Percentiles rank a stretch among this genome's conserved stretches.
Conservation (phyloP, 148 eudicot species). For the Spergularia bocconei region DNA sequence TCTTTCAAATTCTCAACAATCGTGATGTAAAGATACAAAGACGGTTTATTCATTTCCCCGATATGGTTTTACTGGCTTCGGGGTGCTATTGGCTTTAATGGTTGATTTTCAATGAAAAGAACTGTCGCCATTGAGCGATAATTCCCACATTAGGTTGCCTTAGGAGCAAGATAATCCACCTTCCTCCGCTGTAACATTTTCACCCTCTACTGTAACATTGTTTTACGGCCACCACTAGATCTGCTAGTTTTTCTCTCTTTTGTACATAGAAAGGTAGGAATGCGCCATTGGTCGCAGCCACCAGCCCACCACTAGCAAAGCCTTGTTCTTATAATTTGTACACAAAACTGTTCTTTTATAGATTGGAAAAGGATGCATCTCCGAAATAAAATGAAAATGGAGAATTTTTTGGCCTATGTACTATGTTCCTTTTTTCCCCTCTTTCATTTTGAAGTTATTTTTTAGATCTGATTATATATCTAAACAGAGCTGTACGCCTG, state of each 20-base stretch:
- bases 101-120: neutral
- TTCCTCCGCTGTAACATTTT: neutral
- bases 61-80: constrained; percentile 18
- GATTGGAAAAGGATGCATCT: constrained; percentile 10
- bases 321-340: constrained; percentile 23
- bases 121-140: neutral
- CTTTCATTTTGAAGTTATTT: no score
- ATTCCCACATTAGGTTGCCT: constrained; percentile 20
- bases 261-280: constrained; percentile 29
- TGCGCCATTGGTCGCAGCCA: neutral
- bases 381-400: neutral
- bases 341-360: constrained; percentile 21
- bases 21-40: constrained; percentile 6
- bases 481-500: no score
- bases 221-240: neutral
- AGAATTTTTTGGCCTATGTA: neutral
- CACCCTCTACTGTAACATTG: neutral
- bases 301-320: neutral
- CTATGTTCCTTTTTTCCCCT: no score
- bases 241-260: constrained; percentile 13
- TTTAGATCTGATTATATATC: no score
- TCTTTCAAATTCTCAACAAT: constrained; percentile 25
- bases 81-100: neutral
- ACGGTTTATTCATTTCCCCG: neutral
- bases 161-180: constrained; percentile 14